These are phyloP conservation scores for Cucurbitaria berberidis DNA, from an alignment of 2,329 filamentous ascomycete genomes.

Conservation along the genomic window DNA sequence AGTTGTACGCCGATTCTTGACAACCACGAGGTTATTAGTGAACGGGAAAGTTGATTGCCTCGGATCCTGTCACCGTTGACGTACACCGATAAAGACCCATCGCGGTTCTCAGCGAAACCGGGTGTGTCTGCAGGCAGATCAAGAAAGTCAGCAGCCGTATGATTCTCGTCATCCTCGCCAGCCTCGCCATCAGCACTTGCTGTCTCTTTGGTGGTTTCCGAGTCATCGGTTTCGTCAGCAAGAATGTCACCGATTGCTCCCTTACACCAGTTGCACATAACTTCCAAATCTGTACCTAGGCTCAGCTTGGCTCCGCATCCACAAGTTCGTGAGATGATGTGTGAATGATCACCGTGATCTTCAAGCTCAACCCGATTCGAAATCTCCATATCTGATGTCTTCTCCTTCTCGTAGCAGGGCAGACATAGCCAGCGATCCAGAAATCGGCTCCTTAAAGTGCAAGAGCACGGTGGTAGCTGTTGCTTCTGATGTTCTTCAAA, in stretches of 20 bases:
- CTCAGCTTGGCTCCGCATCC: slow-evolving; percentile 5
- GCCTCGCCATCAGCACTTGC: not conserved
- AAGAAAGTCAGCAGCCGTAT: slow-evolving; percentile 7
- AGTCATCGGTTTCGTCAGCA: not conserved
- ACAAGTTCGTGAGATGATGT: not conserved
- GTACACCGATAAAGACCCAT: slow-evolving; percentile 6
- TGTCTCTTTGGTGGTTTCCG: not conserved
- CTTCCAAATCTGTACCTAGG: not conserved
- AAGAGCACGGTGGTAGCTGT: slow-evolving; percentile 12
- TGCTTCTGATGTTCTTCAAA: slow-evolving; percentile 5
- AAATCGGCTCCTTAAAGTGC: slow-evolving; percentile 24
- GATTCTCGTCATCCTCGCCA: slow-evolving; percentile 4
- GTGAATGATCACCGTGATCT: not conserved
- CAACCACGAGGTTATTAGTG: slow-evolving; percentile 2
- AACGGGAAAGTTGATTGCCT: slow-evolving; percentile 3
- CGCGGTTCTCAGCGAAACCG: slow-evolving; percentile 5
- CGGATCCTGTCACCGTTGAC: not conserved
- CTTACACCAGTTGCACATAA: slow-evolving; percentile 17
- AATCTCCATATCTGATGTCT: not conserved
- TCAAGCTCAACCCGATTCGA: not conserved
- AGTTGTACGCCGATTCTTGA: not conserved
- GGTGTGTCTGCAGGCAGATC: not conserved
- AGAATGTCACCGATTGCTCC: slow-evolving; percentile 2
- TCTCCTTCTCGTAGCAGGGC: slow-evolving; percentile 12
- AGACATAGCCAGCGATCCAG: slow-evolving; percentile 28